Base-by-base conservation (phyloP, 169 alveolate genomes). In the Blepharisma undulans region DNA sequence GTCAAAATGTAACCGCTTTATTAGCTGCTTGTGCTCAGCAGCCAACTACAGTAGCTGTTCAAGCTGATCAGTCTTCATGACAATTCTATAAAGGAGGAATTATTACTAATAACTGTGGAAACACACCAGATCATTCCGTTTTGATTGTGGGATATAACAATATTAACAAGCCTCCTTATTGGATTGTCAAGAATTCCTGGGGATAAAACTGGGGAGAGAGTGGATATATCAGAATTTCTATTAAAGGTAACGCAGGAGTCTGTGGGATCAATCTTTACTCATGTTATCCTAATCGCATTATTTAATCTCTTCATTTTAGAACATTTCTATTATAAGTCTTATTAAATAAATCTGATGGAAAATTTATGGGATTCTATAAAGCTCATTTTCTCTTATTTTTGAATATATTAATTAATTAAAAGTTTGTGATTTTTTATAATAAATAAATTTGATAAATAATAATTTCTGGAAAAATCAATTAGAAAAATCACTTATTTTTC, bases 31-130 rank as follows among this genome's bases (percentile, higher is more conserved):
- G 94, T 16, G 87, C 71, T 84, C 89, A 95, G 76, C 78, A 92
- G 36, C 98, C 98, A 19, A 98, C 98, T 90, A 94, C 99, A 27
- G 98, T 98, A 60, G 99, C 99, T 59, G 96, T 98, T 84, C 98
- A 98, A 92, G 99, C 99, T 27, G 95, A 95, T 90, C 16, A 92
- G 92, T 95, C 96, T 60, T 71, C 90, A 61, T 97, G 98, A 97
- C 98, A 98, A 94, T 97, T 95, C 95, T 98, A 98, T 95, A 86
- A 91, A 66, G 91, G 82, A 18, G 98, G 98, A 8, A 95, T 96
- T 4, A 94, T 61, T 82, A 92, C 94, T 89, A 96, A 96, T 3
- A 90, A 87, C 21, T 96, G 98, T 84, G 98, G 97, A 74, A 90
- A 91, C 61, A 72, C 76, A 80, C 82, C 95, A 34, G 96, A 97